These are phyloP conservation scores for Lippia alba DNA, from an alignment of 305 asterid genomes.

Conservation along the genomic window DNA sequence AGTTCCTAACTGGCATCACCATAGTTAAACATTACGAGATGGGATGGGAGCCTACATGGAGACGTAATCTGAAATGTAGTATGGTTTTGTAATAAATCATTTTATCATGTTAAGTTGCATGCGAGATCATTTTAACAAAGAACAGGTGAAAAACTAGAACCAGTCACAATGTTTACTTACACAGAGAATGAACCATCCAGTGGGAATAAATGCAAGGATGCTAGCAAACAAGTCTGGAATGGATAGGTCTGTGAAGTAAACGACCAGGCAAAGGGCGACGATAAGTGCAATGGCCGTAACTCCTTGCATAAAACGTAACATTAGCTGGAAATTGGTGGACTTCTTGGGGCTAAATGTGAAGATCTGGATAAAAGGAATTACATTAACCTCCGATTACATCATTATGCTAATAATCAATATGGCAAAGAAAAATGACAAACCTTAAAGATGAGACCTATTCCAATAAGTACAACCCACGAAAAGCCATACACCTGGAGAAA, in stretches of 20 bases:
- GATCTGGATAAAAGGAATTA: constrained; percentile 53
- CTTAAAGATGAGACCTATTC: constrained; percentile 84
- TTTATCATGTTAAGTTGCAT: neutral
- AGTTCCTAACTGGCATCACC: neutral
- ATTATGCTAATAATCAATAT: neutral
- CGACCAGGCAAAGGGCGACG: constrained; percentile 80
- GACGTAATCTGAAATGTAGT: neutral
- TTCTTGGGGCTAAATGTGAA: constrained; percentile 86
- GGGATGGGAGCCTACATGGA: neutral
- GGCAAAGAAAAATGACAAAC: constrained; percentile 47
- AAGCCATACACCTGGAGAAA: constrained; percentile 78
- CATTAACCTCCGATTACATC: neutral
- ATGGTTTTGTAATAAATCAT: neutral
- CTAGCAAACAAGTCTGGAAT: constrained; percentile 88
- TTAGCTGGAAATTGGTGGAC: constrained; percentile 83
- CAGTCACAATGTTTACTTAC: constrained; percentile 56
- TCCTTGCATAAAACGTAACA: constrained; percentile 96
- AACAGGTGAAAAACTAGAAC: constrained; percentile 28
- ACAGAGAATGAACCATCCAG: constrained; percentile 90
- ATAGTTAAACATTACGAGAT: neutral
- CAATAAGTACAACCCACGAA: constrained; percentile 92
- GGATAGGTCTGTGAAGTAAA: constrained; percentile 68
- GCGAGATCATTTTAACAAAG: neutral
- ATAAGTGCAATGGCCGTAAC: constrained; percentile 82
- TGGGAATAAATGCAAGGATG: constrained; percentile 94